Evolutionary conservation across 2,329 filamentous ascomycete species (phyloP).

Genomic region (Diaporthe sp.): DNA sequence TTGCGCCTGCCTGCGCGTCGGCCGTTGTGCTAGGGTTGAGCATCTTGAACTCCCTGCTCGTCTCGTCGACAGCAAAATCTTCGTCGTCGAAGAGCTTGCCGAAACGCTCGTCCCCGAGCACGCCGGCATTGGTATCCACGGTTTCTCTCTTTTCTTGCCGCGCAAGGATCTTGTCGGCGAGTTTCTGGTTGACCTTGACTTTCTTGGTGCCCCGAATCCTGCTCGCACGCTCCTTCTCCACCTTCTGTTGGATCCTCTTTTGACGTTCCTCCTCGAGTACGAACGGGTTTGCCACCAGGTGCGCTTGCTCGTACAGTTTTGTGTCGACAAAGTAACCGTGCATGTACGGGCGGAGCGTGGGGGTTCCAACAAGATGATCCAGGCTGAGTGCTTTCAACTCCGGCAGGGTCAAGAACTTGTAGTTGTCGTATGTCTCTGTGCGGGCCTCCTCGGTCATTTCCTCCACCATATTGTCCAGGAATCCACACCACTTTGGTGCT

Average conservation of each 20-base stretch:
- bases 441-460: constrained; percentile 92
- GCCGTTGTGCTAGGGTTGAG: constrained; percentile 88
- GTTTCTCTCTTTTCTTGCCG: constrained; percentile 72
- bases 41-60: constrained; percentile 85
- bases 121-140: constrained; percentile 71
- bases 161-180: constrained; percentile 81
- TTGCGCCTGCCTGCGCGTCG: constrained; percentile 51
- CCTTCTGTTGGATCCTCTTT: constrained; percentile 93
- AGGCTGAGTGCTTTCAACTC: constrained; percentile 90
- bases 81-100: constrained; percentile 90
- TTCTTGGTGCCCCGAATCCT: constrained; percentile 96
- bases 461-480: constrained; percentile 97
- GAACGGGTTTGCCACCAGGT: constrained; percentile 93
- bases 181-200: constrained; percentile 93
- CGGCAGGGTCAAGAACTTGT: constrained; percentile 94
- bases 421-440: constrained; percentile 96
- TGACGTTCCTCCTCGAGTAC: constrained; percentile 92
- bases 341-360: constrained; percentile 95
- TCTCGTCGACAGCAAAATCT: constrained; percentile 93
- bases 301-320: constrained; percentile 94
- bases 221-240: constrained; percentile 96
- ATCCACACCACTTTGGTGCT: constrained; percentile 94
- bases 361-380: constrained; percentile 90
- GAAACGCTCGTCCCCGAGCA: constrained; percentile 91
- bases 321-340: constrained; percentile 98